Base-by-base conservation (phyloP, 371 early-diverging fungal species). In the Mucor ambiguus region DNA sequence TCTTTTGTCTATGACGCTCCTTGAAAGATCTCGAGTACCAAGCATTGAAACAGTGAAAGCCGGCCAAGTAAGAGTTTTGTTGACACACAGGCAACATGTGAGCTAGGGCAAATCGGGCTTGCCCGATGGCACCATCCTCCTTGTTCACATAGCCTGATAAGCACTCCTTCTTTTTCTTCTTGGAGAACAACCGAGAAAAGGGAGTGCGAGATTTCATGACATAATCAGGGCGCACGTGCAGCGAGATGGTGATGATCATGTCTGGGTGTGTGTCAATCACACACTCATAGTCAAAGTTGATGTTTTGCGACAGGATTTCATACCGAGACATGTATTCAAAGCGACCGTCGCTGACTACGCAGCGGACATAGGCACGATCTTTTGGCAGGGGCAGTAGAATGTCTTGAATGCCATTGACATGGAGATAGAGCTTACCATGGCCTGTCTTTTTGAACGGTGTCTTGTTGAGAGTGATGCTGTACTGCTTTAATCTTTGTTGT, bases 311-410 rank as follows among this genome's bases (percentile, higher is more conserved):
- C 4, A 78, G 61, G 11, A 72, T 64, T 58, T 79, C 81, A 44
- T 81, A 83, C 12, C 78, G 72, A 20, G 84, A 79, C 71, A 83
- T 75, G 60, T 83, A 80, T 52, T 83, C 83, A 64, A 79, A 81
- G 33, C 78, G 55, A 2, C 79, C 81, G 52, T 83, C 83, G 29
- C 79, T 83, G 10, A 83, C 71, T 0, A 83, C 79, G 41, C 79
- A 80, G 2, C 83, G 79, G 0, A 79, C 79, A 54, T 75, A 79
- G 24, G 83, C 78, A 7, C 72, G 68, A 2, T 83, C 83, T 5
- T 69, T 77, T 14, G 83, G 79, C 37, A 83, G 30, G 4, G 83
- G 83, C 4, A 83, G 35, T 14, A 79, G 59, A 18, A 81, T 67
- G 63, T 83, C 74, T 12, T 72, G 71, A 14, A 77, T 70, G 11